phyloP scores from a whole-genome alignment of 1,139 yeast species.

The Hyphopichia pseudoburtonii region DNA sequence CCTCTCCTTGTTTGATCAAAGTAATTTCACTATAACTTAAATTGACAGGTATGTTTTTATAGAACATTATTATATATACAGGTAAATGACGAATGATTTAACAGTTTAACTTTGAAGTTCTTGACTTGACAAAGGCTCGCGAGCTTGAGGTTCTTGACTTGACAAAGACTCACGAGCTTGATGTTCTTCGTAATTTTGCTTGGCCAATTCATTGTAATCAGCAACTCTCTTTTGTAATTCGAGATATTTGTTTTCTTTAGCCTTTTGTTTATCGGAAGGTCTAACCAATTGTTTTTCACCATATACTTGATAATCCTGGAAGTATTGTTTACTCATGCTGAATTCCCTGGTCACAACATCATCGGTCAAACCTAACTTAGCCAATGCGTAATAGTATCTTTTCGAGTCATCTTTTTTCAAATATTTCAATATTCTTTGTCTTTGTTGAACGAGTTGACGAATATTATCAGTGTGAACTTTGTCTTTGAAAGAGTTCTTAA shows the following conservation, averaged over 20 bases:
- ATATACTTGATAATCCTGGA: slow-evolving; percentile 84
- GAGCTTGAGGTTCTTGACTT: too few species aligned
- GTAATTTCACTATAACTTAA: too few species aligned
- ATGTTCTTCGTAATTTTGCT: slow-evolving; percentile 32
- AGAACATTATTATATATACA: background rate
- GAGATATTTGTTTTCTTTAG: slow-evolving; percentile 31
- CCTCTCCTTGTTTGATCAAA: too few species aligned
- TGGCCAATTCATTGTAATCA: slow-evolving; percentile 42
- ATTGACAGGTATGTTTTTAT: too few species aligned
- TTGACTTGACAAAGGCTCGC: too few species aligned
- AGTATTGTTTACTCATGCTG: slow-evolving; percentile 78
- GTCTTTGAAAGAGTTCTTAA: slow-evolving; percentile 74
- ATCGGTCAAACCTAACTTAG: slow-evolving; percentile 85
- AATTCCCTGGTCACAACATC: slow-evolving; percentile 76
- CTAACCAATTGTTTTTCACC: slow-evolving; percentile 55
- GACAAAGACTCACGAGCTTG: slow-evolving; percentile 9
- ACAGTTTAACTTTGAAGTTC: background rate
- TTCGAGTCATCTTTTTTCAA: slow-evolving; percentile 77
- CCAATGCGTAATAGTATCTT: slow-evolving; percentile 80
- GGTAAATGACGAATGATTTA: background rate
- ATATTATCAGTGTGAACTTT: slow-evolving; percentile 64
- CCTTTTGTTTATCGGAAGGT: slow-evolving; percentile 42
- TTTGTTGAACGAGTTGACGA: slow-evolving; percentile 81
- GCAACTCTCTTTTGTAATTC: slow-evolving; percentile 45
- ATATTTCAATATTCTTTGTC: slow-evolving; percentile 81